Percentiles rank a stretch among this genome's conserved stretches.
Conservation (phyloP, 257 asterid genomes). For the Henckelia pumila region DNA sequence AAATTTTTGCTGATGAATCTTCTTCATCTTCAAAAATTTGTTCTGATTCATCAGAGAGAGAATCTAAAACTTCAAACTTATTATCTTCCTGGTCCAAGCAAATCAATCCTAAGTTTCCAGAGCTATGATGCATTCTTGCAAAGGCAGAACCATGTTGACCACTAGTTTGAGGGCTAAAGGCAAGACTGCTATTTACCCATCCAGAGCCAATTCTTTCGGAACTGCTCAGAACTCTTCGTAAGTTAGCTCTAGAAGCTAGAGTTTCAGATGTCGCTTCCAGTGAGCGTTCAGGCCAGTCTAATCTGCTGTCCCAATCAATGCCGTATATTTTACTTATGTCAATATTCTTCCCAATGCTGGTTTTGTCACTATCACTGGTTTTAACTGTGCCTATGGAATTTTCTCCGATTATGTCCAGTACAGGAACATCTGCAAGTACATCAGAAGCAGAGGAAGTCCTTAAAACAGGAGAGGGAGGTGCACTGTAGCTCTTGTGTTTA, state of each 20-base stretch:
- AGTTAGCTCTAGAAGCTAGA: conserved; percentile 45
- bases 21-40: conserved; percentile 50
- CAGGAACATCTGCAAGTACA: conserved; percentile 54
- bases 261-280: conserved; percentile 57
- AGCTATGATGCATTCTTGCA: conserved; percentile 58
- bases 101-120: conserved; percentile 60
- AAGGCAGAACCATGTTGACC: conserved; percentile 37
- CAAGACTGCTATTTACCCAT: conserved; percentile 24
- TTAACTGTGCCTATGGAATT: conserved; percentile 24
- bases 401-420: conserved; percentile 32
- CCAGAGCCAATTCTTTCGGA: conserved; percentile 51
- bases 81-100: conserved; percentile 42
- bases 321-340: conserved; percentile 36
- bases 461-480: conserved; percentile 83
- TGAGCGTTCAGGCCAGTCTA: conserved; percentile 90
- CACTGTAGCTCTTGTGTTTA: conserved; percentile 66
- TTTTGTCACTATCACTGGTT: conserved; percentile 23
- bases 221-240: conserved; percentile 67
- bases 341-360: conserved; percentile 23
- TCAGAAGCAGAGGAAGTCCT: conserved; percentile 81
- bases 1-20: conserved; percentile 42
- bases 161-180: conserved; percentile 25
- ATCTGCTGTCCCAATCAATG: conserved; percentile 30
- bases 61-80: conserved; percentile 40
- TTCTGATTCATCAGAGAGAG: conserved; percentile 48